phyloP scores from a whole-genome alignment of 2,329 filamentous ascomycete genomes.

The Boeremia lycopersici region DNA sequence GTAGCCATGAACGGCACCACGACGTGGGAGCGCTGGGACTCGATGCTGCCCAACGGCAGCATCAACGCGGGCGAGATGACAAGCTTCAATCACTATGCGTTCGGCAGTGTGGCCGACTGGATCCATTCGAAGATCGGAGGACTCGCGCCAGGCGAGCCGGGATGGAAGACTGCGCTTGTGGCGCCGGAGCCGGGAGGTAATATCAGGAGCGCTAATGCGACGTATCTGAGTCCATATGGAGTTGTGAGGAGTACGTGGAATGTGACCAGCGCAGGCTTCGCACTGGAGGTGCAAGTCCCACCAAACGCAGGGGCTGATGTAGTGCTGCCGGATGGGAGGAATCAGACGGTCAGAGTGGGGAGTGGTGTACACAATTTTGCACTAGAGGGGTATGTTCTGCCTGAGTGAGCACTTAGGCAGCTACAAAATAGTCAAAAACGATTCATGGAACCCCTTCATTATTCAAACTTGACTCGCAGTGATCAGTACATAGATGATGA shows the following conservation, averaged over 20 bases:
- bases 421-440: background rate
- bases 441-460: no score
- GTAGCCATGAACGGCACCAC: constrained; percentile 56
- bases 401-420: background rate
- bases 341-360: background rate
- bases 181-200: constrained; percentile 43
- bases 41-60: constrained; percentile 51
- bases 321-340: background rate
- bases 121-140: constrained; percentile 52
- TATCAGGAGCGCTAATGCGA: constrained; percentile 36
- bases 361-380: background rate
- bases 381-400: background rate
- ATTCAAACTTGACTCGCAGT: no score
- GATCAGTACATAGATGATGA: no score
- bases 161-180: constrained; percentile 50
- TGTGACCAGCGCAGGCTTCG: constrained; percentile 4
- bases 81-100: constrained; percentile 59
- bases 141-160: constrained; percentile 39
- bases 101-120: constrained; percentile 58
- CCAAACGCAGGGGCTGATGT: background rate
- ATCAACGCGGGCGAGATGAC: constrained; percentile 58
- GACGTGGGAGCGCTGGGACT: constrained; percentile 61
- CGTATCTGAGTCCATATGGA: constrained; percentile 43
- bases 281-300: background rate
- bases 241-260: constrained; percentile 33